phyloP scores from a whole-genome alignment of 306 rosid genomes.

The Echinosophora koreensis region DNA sequence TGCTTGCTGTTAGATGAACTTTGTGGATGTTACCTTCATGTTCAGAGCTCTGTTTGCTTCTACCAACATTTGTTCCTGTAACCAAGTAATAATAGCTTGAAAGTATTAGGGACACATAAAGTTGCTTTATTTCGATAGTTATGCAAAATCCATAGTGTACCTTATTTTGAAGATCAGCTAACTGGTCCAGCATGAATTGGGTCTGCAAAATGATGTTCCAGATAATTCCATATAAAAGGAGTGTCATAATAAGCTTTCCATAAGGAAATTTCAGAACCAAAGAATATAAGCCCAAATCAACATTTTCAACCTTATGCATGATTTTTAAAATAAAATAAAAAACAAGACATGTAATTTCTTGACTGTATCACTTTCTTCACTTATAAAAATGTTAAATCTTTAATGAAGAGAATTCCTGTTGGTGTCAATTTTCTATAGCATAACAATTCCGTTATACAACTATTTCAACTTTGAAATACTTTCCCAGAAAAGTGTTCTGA shows the following conservation, averaged over 20 bases:
- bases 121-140: not conserved
- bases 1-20: conserved; percentile 8
- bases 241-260: not conserved
- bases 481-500: too few species aligned
- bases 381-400: too few species aligned
- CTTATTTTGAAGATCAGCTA: conserved; percentile 89
- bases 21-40: conserved; percentile 62
- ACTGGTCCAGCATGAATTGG: conserved; percentile 95
- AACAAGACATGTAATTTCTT: too few species aligned
- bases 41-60: conserved; percentile 85
- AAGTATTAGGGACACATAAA: conserved; percentile 35
- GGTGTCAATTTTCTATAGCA: too few species aligned
- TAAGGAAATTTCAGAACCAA: not conserved
- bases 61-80: conserved; percentile 80
- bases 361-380: too few species aligned
- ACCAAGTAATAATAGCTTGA: conserved; percentile 13
- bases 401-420: too few species aligned
- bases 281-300: not conserved
- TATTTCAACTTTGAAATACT: too few species aligned
- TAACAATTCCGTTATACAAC: too few species aligned
- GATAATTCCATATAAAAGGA: conserved; percentile 10
- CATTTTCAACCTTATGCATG: not conserved
- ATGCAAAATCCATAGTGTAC: conserved; percentile 50
- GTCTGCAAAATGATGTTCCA: conserved; percentile 69
- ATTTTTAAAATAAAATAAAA: too few species aligned